These are phyloP conservation scores for Sequoiadendron giganteum DNA, from an alignment of 75 land plant genomes.

Conservation along the genomic window DNA sequence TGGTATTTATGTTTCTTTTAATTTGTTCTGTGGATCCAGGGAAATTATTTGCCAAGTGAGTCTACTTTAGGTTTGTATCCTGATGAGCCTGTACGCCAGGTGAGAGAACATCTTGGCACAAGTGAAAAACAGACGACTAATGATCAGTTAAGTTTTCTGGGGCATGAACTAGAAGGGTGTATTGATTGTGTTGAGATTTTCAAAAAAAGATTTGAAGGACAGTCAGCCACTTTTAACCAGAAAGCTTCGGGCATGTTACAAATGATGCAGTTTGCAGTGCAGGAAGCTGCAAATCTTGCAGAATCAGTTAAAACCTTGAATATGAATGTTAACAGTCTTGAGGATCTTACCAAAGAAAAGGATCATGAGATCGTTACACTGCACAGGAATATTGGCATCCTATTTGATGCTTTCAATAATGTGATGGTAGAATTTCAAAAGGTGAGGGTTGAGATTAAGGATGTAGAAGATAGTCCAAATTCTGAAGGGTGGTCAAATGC, in stretches of 20 bases:
- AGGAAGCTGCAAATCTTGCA: slow-evolving; percentile 23
- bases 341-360: slow-evolving; percentile 27
- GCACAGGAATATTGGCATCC: slow-evolving; percentile 28
- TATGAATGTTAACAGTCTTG: slow-evolving; percentile 10
- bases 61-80: background rate
- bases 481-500: slow-evolving; percentile 13
- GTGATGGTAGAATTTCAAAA: slow-evolving; percentile 43
- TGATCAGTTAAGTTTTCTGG: slow-evolving; percentile 18
- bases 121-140: background rate
- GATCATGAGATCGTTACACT: slow-evolving; percentile 29
- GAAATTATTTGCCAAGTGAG: background rate
- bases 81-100: background rate
- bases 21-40: background rate
- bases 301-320: slow-evolving; percentile 24
- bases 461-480: slow-evolving; percentile 21
- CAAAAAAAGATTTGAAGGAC: slow-evolving; percentile 27
- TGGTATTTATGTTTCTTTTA: background rate
- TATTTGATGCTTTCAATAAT: slow-evolving; percentile 38
- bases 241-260: slow-evolving; percentile 17
- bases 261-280: slow-evolving; percentile 6
- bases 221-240: slow-evolving; percentile 19
- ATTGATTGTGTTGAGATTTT: slow-evolving; percentile 19
- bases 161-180: slow-evolving; percentile 21
- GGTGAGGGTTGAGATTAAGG: slow-evolving; percentile 10
- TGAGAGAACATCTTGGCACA: slow-evolving; percentile 6